Base-by-base conservation (phyloP, 2,329 filamentous ascomycete species). In the Botrytis paeoniae region DNA sequence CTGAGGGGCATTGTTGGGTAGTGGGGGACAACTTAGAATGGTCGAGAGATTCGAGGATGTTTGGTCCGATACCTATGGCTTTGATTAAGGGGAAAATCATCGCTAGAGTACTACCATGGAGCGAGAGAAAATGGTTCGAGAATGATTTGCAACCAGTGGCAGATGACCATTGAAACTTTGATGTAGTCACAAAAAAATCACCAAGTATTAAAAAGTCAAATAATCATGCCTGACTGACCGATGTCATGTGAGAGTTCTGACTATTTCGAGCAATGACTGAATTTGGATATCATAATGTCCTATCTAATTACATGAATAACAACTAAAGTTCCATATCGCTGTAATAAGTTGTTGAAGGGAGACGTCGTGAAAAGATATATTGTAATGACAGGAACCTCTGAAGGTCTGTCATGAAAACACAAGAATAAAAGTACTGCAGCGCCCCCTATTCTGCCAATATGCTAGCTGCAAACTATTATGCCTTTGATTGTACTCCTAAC, bases 1-100 rank as follows among this genome's bases (percentile, higher is more conserved):
- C 96, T 0, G 86, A 92, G 80, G 96, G 96, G 1, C 96, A 99
- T 85, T 97, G 94, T 79, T 98, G 94, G 89, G 85, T 98, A 10
- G 89, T 90, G 4, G 96, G 96, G 4, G 96, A 99, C 82, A 98
- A 98, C 82, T 80, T 97, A 75, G 86, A 89, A 4, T 92, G 89
- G 79, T 98, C 94, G 37, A 86, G 93, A 76, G 96, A 99, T 84
- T 98, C 94, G 61, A 89, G 96, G 75, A 85, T 90, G 59, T 97
- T 92, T 83, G 96, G 96, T 0, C 94, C 96, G 0, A 81, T 99
- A 41, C 96, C 96, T 0, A 84, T 99, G 80, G 95, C 89, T 2
- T 84, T 99, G 75, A 88, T 99, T 62, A 90, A 88, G 78, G 94
- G 94, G 64, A 98, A 97, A 81, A 90, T 96, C 3, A 83, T 95